Percentiles rank a stretch among this genome's conserved stretches.
Evolutionary conservation across 2,329 filamentous ascomycete species (phyloP).

Genomic region (Xylaria arbuscula): DNA sequence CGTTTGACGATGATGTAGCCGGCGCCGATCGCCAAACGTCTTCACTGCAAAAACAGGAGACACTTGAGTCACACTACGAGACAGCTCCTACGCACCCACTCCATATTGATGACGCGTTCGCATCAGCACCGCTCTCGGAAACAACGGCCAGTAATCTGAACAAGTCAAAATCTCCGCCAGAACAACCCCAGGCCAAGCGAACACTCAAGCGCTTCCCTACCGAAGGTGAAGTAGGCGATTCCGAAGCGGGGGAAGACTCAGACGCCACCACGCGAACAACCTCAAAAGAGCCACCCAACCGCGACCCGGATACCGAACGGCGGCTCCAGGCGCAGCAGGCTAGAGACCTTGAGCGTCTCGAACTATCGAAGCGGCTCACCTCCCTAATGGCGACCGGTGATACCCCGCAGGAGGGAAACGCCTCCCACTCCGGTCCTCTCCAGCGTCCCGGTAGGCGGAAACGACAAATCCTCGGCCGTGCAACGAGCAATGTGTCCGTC

Average conservation of each 20-base stretch:
- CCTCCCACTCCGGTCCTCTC: constrained; percentile 33
- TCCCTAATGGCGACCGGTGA: constrained; percentile 41
- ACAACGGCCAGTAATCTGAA: constrained; percentile 56
- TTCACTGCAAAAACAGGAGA: constrained; percentile 26
- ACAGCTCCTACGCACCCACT: constrained; percentile 56
- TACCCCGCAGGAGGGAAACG: constrained; percentile 28
- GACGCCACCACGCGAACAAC: constrained; percentile 33
- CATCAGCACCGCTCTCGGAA: constrained; percentile 55
- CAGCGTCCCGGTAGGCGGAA: constrained; percentile 50
- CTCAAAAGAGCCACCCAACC: constrained; percentile 17
- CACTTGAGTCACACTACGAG: constrained; percentile 51
- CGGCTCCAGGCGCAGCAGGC: constrained; percentile 38
- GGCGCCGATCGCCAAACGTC: constrained; percentile 33
- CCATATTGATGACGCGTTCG: constrained; percentile 44
- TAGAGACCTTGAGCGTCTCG: constrained; percentile 39
- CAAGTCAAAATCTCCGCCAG: constrained; percentile 52
- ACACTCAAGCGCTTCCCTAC: constrained; percentile 52
- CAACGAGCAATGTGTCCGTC: constrained; percentile 67
- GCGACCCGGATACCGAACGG: constrained; percentile 37
- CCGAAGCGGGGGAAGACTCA: constrained; percentile 53
- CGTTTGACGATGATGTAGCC: constrained; percentile 53
- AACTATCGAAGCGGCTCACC: constrained; percentile 46
- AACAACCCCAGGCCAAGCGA: constrained; percentile 39
- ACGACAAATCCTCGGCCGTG: constrained; percentile 67
- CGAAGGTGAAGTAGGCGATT: constrained; percentile 56